These are phyloP conservation scores for Backusella morwellensis DNA, from an alignment of 192 early-diverging fungal genomes.

Conservation along the genomic window DNA sequence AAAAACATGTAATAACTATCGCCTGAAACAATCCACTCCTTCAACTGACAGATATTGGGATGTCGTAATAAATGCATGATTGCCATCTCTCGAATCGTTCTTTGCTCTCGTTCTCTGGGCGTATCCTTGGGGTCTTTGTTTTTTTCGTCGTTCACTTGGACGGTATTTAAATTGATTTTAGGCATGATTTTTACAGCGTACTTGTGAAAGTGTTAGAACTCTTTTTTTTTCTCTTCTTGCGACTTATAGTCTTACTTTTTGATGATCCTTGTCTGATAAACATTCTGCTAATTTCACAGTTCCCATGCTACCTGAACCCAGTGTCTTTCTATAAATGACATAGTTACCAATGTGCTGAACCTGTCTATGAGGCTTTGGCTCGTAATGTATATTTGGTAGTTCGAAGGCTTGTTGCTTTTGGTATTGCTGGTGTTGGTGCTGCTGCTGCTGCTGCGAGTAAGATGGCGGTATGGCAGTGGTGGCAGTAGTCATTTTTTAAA, in stretches of 20 bases:
- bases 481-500: not conserved
- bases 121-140: slow-evolving; percentile 29
- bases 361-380: not conserved
- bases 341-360: slow-evolving; percentile 17
- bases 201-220: not conserved
- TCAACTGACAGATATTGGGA: slow-evolving; percentile 76
- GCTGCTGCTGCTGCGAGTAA: not conserved
- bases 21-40: slow-evolving; percentile 60
- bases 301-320: slow-evolving; percentile 27
- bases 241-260: not conserved
- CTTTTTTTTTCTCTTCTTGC: too few relatives aligned
- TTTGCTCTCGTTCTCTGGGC: slow-evolving; percentile 39
- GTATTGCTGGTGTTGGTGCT: not conserved
- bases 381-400: not conserved
- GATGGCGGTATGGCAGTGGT: not conserved
- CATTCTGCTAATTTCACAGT: slow-evolving; percentile 26
- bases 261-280: slow-evolving; percentile 8
- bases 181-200: slow-evolving; percentile 29
- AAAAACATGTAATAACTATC: slow-evolving; percentile 73
- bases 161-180: slow-evolving; percentile 11
- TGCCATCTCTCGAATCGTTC: slow-evolving; percentile 55
- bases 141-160: not conserved
- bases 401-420: not conserved
- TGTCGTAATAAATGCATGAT: slow-evolving; percentile 79
- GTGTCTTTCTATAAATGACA: slow-evolving; percentile 18